A percentile compares a stretch with the other conserved stretches of the same genome.
phyloP scores from a whole-genome alignment of 352 stramenopile genomes.

The Phytophthora meadii region DNA sequence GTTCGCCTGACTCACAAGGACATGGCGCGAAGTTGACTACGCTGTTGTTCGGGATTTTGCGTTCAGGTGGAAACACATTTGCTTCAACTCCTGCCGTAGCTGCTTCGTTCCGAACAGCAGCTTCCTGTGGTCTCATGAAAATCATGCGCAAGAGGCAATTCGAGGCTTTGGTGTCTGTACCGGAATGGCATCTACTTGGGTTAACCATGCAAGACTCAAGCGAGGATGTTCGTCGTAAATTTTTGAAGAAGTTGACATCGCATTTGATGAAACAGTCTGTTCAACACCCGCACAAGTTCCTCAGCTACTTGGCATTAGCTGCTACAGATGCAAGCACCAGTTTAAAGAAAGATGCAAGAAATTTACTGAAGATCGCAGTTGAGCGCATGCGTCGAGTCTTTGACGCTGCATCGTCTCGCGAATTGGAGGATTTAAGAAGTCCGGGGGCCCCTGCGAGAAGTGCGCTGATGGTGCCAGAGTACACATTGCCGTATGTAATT shows the following conservation, averaged over 20 bases:
- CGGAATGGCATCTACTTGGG: slow-evolving; percentile 83
- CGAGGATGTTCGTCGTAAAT: slow-evolving; percentile 71
- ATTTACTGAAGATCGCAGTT: slow-evolving; percentile 59
- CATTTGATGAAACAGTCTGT: slow-evolving; percentile 72
- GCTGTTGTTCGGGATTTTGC: slow-evolving; percentile 69
- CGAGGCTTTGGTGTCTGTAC: slow-evolving; percentile 55
- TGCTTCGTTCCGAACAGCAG: slow-evolving; percentile 55
- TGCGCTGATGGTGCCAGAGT: slow-evolving; percentile 86
- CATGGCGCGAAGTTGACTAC: slow-evolving; percentile 50
- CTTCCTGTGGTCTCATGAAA: slow-evolving; percentile 68
- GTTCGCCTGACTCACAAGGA: slow-evolving; percentile 17
- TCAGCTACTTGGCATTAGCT: slow-evolving; percentile 77
- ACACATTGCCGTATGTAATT: slow-evolving; percentile 80
- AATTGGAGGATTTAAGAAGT: slow-evolving; percentile 22
- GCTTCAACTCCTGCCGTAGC: slow-evolving; percentile 44
- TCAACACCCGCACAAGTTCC: slow-evolving; percentile 80
- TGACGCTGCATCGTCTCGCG: slow-evolving; percentile 50
- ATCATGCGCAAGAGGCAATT: slow-evolving; percentile 62
- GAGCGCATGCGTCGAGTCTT: slow-evolving; percentile 84
- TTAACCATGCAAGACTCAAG: slow-evolving; percentile 79
- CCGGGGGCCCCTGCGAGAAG: slow-evolving; percentile 17
- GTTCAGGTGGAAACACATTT: slow-evolving; percentile 62
- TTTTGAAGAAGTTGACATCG: slow-evolving; percentile 79
- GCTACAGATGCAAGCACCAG: slow-evolving; percentile 54
- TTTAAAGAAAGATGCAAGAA: slow-evolving; percentile 67